Base-by-base conservation (phyloP, 768 basidiomycete genomes). In the Kwoniella europaea region DNA sequence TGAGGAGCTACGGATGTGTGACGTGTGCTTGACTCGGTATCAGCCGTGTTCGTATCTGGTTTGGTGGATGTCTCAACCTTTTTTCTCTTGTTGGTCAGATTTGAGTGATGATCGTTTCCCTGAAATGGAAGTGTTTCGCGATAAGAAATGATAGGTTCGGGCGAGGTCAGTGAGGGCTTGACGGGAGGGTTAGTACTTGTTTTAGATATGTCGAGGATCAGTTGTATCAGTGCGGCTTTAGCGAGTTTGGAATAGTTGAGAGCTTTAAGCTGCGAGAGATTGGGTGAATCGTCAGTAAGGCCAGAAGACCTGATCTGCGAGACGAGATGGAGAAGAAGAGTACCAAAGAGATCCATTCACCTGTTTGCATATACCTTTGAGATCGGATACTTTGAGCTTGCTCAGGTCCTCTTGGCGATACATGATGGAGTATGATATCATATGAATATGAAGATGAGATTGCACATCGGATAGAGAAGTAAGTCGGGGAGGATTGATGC, bases 361-460 rank as follows among this genome's bases (percentile, higher is more conserved):
- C 65, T 74, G 46, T 63, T 73, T 77, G 64, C 76, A 77, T 60
- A 42, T 65, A 2, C 63, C 59, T 53, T 73, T 77, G n/a, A 80
- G 76, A 43, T 78, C 65, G 2, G 70, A 27, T 10, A 78, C 63
- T 52, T 76, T 80, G 66, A 79, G 73, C 15, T 46, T 46, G 41
- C 56, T 57, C 10, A 73, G 64, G 3, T 35, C 42, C 50, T 58
- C 55, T 57, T 44, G 55, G 24, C 18, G 18, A n/a, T 60, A 44
- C 56, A 50, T 67, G n/a, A 9, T 68, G 59, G 35, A 35, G 5
- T 9, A 35, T 6, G 35, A 35, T 29, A 43, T 18, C 12, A 2
- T 61, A 15, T 43, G 5, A 46, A 18, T 18, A 61, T 27, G 35
- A 35, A 35, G 35, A 35, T 35, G 35, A 35, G 35, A 7, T 7